Percentiles rank a stretch among this genome's conserved stretches.
Evolutionary conservation across 495 filamentous ascomycete species (phyloP).

Genomic region (Penicillium riverlandense): DNA sequence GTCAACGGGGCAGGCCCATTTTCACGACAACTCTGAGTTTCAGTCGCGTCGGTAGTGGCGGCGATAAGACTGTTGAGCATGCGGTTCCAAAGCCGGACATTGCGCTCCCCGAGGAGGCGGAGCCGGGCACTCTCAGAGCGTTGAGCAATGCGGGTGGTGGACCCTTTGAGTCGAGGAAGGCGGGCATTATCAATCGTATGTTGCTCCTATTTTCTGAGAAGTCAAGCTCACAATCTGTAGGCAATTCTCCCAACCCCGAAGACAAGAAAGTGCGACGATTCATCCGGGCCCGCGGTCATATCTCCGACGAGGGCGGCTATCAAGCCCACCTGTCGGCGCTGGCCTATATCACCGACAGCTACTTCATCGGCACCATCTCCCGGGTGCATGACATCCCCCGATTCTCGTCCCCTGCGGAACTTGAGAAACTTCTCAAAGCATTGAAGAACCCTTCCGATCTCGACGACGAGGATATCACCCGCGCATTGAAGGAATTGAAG

Average conservation of each 20-base stretch:
- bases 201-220: neutral
- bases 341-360: constrained; percentile 86
- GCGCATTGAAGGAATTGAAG: constrained; percentile 33
- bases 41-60: constrained; percentile 61
- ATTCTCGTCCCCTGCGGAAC: constrained; percentile 37
- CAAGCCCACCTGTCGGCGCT: constrained; percentile 77
- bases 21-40: constrained; percentile 95
- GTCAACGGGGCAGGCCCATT: constrained; percentile 81
- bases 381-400: constrained; percentile 69
- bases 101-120: constrained; percentile 15
- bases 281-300: constrained; percentile 67
- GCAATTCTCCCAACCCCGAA: constrained; percentile 42
- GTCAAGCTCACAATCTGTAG: constrained; percentile 11
- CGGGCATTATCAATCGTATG: constrained; percentile 39
- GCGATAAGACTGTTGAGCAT: constrained; percentile 48
- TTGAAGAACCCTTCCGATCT: constrained; percentile 42
- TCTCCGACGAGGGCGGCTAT: constrained; percentile 64
- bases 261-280: constrained; percentile 69
- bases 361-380: constrained; percentile 84
- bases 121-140: constrained; percentile 13
- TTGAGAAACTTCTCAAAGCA: constrained; percentile 29
- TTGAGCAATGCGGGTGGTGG: constrained; percentile 27
- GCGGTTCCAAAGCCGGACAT: constrained; percentile 25
- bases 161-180: constrained; percentile 34
- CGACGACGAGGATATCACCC: constrained; percentile 35